Percentiles rank a stretch among this genome's conserved stretches.
These are phyloP conservation scores for Withania somnifera DNA, from an alignment of 305 asterid species.

Conservation along the genomic window DNA sequence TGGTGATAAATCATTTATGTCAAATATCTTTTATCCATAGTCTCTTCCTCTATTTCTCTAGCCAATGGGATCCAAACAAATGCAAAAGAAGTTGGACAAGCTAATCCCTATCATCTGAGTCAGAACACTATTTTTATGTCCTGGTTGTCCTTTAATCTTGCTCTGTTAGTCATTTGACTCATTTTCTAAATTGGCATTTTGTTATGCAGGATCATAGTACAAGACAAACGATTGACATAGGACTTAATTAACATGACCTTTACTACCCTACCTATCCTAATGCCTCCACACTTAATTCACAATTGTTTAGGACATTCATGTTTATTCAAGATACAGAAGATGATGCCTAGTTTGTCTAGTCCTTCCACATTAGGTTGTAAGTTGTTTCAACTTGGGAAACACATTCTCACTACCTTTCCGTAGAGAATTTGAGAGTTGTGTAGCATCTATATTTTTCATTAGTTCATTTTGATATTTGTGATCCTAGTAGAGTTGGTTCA, in stretches of 20 bases:
- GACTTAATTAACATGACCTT: neutral
- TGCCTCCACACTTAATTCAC: neutral
- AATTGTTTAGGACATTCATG: neutral
- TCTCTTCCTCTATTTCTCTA: neutral
- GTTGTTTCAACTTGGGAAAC: neutral
- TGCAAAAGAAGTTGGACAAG: neutral
- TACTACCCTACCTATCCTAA: neutral
- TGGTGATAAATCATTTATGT: neutral
- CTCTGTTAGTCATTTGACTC: neutral
- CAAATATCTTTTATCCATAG: neutral
- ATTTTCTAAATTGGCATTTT: neutral
- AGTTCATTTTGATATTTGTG: neutral
- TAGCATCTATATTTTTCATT: neutral
- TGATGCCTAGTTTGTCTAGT: neutral
- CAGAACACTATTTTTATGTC: neutral
- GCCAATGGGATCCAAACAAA: neutral
- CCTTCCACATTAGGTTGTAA: neutral
- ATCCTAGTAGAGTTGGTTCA: neutral
- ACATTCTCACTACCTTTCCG: neutral
- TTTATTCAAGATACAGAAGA: neutral
- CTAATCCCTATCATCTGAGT: neutral
- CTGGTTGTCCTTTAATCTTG: neutral
- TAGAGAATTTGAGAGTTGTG: neutral
- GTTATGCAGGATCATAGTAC: too few relatives aligned
- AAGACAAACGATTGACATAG: neutral